These are phyloP conservation scores for Pseudogymnoascus sp. DNA, from an alignment of 2,329 filamentous ascomycete species.

Conservation along the genomic window DNA sequence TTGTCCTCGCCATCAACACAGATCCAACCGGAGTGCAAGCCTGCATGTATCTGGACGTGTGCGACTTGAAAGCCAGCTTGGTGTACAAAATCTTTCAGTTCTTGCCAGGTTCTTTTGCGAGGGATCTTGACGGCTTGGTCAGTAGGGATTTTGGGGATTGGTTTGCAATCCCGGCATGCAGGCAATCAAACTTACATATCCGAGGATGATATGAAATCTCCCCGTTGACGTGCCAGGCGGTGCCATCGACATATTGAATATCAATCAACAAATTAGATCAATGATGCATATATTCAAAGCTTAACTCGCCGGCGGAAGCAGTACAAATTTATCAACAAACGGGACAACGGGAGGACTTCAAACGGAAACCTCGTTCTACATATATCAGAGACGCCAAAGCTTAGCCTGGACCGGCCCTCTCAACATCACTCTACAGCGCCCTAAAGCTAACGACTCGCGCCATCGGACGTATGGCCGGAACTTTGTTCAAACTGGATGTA, in stretches of 20 bases:
- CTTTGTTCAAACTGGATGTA: not conserved
- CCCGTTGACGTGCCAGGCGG: slow-evolving; percentile 8
- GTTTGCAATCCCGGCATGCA: not conserved
- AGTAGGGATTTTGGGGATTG: not conserved
- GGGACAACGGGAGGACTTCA: not conserved
- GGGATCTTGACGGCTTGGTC: slow-evolving; percentile 1
- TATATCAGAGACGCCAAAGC: not conserved
- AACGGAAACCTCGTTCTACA: slow-evolving; percentile 2
- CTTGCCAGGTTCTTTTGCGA: slow-evolving; percentile 5
- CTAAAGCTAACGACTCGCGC: not conserved
- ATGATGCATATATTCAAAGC: slow-evolving; percentile 1
- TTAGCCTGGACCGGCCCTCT: slow-evolving; percentile 1
- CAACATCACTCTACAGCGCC: not conserved
- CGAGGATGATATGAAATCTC: slow-evolving; percentile 9
- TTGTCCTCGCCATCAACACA: slow-evolving; percentile 2
- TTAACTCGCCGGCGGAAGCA: not conserved
- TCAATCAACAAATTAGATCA: slow-evolving; percentile 1
- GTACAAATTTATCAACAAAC: not conserved
- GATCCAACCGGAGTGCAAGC: not conserved
- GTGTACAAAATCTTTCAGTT: slow-evolving; percentile 5
- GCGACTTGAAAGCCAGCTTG: slow-evolving; percentile 1
- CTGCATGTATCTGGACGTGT: slow-evolving; percentile 7
- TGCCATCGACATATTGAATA: slow-evolving; percentile 8
- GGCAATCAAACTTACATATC: not conserved
- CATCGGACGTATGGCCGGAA: not conserved